phyloP scores from a whole-genome alignment of 352 stramenopile species.

The Globisporangium sylvaticum region DNA sequence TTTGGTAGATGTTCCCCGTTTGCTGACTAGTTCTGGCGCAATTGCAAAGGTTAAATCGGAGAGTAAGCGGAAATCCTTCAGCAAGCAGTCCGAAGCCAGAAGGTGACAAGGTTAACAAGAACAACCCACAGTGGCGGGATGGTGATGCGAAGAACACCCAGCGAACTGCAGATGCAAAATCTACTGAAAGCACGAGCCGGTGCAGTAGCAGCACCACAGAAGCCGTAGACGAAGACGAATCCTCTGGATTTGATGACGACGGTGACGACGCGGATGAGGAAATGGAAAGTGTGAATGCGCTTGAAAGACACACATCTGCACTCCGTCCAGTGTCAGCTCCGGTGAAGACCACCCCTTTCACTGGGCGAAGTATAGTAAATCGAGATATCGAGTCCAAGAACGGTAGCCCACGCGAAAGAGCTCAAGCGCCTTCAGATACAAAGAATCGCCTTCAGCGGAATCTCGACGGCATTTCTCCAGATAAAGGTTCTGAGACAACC shows the following conservation, averaged over 20 bases:
- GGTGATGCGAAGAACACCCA: background rate
- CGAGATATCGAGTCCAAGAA: background rate
- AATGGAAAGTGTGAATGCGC: background rate
- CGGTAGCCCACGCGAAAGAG: background rate
- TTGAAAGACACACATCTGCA: background rate
- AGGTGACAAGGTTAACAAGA: background rate
- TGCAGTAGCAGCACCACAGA: slow-evolving; percentile 20
- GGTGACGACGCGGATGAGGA: slow-evolving; percentile 7
- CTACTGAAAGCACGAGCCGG: background rate
- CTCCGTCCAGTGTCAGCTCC: slow-evolving; percentile 22
- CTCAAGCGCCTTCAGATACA: background rate
- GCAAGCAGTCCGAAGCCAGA: slow-evolving; percentile 1
- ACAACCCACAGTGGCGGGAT: background rate
- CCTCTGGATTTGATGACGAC: background rate
- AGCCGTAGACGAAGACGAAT: slow-evolving; percentile 11
- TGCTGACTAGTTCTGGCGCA: background rate
- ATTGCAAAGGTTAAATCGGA: background rate
- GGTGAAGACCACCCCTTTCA: background rate
- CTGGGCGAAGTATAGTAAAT: background rate
- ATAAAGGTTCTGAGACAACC: background rate
- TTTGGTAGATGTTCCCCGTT: background rate
- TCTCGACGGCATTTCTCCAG: background rate
- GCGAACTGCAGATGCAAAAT: background rate
- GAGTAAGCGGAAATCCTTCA: background rate
- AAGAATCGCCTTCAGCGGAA: background rate